A percentile compares a stretch with the other conserved stretches of the same genome.
These are phyloP conservation scores for Ceratocystis papillata DNA, from an alignment of 2,329 filamentous ascomycete genomes.

Conservation along the genomic window DNA sequence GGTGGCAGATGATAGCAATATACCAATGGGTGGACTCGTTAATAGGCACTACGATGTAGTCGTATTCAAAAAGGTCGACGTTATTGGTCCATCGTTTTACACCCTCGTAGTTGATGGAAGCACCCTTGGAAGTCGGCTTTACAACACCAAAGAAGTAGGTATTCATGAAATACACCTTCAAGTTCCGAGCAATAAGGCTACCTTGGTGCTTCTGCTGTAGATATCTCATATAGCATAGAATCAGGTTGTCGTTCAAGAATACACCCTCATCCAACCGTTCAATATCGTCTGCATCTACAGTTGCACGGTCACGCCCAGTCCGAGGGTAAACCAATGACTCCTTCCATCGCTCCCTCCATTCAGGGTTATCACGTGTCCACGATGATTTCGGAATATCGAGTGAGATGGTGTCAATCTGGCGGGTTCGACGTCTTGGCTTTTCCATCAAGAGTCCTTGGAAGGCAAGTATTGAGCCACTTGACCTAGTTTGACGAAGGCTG, in stretches of 20 bases:
- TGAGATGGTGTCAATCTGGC: slow-evolving; percentile 8
- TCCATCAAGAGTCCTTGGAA: slow-evolving; percentile 12
- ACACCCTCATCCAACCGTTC: slow-evolving; percentile 68
- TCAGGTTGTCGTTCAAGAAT: slow-evolving; percentile 85
- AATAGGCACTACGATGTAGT: slow-evolving; percentile 86
- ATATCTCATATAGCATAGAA: slow-evolving; percentile 75
- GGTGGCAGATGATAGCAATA: slow-evolving; percentile 86
- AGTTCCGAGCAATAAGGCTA: slow-evolving; percentile 39
- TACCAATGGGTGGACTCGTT: slow-evolving; percentile 89
- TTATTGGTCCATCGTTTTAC: slow-evolving; percentile 82
- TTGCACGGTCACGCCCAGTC: slow-evolving; percentile 49
- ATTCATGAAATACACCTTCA: slow-evolving; percentile 77
- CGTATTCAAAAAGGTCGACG: slow-evolving; percentile 71
- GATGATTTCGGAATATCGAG: neutral
- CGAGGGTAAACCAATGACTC: slow-evolving; percentile 52
- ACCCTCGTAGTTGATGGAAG: slow-evolving; percentile 64
- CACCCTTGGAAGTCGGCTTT: slow-evolving; percentile 41
- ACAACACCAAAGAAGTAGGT: slow-evolving; percentile 82
- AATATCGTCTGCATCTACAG: slow-evolving; percentile 62
- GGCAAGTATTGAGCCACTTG: slow-evolving; percentile 10
- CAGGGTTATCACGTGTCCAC: slow-evolving; percentile 43
- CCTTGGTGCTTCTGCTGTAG: slow-evolving; percentile 52
- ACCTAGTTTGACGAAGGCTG: slow-evolving; percentile 18
- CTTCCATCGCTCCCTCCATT: slow-evolving; percentile 45
- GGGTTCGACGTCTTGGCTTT: slow-evolving; percentile 7